Percentiles rank a stretch among this genome's conserved stretches.
Evolutionary conservation across 805 yeast species (phyloP).

Genomic region (Candida bentonensis): DNA sequence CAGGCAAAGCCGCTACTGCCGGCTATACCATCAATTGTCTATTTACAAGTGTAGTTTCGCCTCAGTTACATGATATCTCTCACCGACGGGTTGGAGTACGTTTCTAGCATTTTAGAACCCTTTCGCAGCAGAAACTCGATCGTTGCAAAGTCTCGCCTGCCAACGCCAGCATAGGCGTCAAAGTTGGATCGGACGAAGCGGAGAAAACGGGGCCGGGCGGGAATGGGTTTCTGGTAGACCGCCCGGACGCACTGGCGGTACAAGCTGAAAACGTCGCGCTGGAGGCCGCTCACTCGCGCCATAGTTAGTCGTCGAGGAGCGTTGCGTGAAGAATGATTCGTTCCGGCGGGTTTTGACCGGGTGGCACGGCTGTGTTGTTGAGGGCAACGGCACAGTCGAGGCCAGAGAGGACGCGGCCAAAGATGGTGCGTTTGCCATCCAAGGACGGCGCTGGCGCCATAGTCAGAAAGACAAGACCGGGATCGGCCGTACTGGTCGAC

Average conservation of each 20-base stretch:
- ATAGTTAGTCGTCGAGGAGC: neutral
- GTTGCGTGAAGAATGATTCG: neutral
- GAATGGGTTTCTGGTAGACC: constrained; percentile 32
- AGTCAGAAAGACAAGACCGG: neutral
- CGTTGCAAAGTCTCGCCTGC: constrained; percentile 70
- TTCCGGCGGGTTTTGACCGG: no score
- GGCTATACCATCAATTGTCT: neutral
- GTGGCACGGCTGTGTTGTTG: no score
- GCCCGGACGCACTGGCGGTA: constrained; percentile 36
- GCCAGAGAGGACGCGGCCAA: neutral
- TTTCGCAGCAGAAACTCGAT: constrained; percentile 71
- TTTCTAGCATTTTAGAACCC: constrained; percentile 59
- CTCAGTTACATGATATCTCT: constrained; percentile 39
- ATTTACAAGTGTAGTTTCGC: neutral
- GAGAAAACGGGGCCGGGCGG: constrained; percentile 31
- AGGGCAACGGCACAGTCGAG: neutral
- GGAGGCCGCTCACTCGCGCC: constrained; percentile 20
- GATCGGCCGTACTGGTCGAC: neutral
- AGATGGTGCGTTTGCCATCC: constrained; percentile 1
- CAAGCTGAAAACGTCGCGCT: constrained; percentile 29
- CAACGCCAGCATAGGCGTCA: constrained; percentile 35
- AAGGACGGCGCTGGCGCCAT: neutral
- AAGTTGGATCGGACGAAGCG: constrained; percentile 49
- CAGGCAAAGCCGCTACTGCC: neutral
- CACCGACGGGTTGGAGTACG: constrained; percentile 56